These are phyloP conservation scores for Yamadazyma diospyri DNA, from an alignment of 1,139 yeast genomes.

Conservation along the genomic window DNA sequence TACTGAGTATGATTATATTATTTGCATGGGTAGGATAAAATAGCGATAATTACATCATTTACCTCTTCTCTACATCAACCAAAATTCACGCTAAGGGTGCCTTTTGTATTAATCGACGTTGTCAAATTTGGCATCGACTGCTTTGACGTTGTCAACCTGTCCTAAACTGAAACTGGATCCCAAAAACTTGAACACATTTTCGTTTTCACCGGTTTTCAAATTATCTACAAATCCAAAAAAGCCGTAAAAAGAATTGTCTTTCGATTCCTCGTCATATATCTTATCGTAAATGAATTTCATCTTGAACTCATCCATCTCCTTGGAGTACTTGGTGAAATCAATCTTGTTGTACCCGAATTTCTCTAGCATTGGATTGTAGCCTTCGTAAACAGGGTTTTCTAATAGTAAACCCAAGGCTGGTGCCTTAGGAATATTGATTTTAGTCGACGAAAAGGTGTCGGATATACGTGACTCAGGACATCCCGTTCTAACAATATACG, in stretches of 20 bases:
- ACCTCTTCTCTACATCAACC: not conserved
- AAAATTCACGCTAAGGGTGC: too few relatives aligned
- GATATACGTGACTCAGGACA: constrained; percentile 71
- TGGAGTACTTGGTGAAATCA: constrained; percentile 62
- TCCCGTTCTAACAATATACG: constrained; percentile 79
- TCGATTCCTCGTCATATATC: constrained; percentile 83
- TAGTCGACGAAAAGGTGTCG: constrained; percentile 73
- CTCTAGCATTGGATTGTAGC: constrained; percentile 68
- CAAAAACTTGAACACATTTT: constrained; percentile 64
- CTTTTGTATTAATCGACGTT: constrained; percentile 17
- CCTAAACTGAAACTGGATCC: constrained; percentile 50
- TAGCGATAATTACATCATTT: not conserved
- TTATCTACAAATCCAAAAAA: constrained; percentile 87
- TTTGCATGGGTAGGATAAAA: constrained; percentile 9
- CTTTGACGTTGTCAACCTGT: constrained; percentile 15
- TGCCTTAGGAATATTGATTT: constrained; percentile 92
- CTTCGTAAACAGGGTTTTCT: constrained; percentile 90
- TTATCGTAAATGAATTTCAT: constrained; percentile 86
- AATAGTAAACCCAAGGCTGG: constrained; percentile 91
- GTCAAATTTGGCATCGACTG: constrained; percentile 13
- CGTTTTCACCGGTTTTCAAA: constrained; percentile 39
- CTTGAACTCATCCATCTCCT: constrained; percentile 81
- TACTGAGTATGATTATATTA: constrained; percentile 1
- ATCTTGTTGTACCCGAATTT: constrained; percentile 79
- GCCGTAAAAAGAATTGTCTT: constrained; percentile 83